phyloP scores from a whole-genome alignment of 495 filamentous ascomycete genomes.

The Neurospora sp. region DNA sequence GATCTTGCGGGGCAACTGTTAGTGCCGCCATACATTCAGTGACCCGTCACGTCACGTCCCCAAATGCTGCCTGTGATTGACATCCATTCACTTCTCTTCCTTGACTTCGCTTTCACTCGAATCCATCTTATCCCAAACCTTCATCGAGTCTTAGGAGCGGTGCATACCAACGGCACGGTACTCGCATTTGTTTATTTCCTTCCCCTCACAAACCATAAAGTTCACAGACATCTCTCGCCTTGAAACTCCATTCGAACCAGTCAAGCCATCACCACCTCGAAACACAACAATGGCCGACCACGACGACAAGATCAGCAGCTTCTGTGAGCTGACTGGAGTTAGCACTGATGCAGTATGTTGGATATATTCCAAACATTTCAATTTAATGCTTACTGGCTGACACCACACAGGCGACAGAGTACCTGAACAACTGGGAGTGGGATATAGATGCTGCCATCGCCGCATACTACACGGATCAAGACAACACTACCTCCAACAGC shows the following conservation, averaged over 20 bases:
- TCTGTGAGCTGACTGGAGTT: constrained; percentile 61
- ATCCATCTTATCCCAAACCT: background rate
- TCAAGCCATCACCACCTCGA: background rate
- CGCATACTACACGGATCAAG: constrained; percentile 56
- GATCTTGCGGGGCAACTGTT: background rate
- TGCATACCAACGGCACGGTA: background rate
- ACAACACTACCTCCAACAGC: constrained; percentile 30
- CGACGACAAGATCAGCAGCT: constrained; percentile 60
- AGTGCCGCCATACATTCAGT: background rate
- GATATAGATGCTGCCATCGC: constrained; percentile 56
- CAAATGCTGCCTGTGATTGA: background rate
- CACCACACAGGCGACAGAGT: constrained; percentile 54
- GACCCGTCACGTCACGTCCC: background rate
- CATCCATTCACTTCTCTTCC: background rate
- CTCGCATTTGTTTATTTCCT: background rate
- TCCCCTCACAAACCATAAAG: background rate
- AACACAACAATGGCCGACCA: constrained; percentile 40
- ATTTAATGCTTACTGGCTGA: background rate
- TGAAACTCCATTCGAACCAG: background rate
- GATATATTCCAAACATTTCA: background rate
- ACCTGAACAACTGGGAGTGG: constrained; percentile 58
- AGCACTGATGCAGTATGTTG: constrained; percentile 50
- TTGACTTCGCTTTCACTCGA: background rate
- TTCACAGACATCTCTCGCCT: background rate
- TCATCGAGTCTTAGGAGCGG: background rate